These are phyloP conservation scores for Orbilia brochopaga DNA, from an alignment of 2,329 filamentous ascomycete species.

Conservation along the genomic window DNA sequence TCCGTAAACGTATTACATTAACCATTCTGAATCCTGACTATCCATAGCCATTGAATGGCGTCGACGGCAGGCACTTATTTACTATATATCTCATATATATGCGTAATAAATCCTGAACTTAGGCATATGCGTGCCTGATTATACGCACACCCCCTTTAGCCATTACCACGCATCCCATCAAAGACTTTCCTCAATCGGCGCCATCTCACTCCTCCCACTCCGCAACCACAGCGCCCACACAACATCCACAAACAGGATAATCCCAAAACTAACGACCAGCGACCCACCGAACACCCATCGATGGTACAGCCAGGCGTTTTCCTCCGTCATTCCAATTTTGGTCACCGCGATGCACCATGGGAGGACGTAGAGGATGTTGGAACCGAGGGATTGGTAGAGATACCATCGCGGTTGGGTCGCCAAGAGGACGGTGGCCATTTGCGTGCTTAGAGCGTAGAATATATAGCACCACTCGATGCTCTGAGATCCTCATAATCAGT, in stretches of 20 bases:
- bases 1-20: too few species aligned
- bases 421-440: conserved; percentile 69
- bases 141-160: background rate
- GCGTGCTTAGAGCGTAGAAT: conserved; percentile 70
- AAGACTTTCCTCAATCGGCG: conserved; percentile 33
- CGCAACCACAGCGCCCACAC: conserved; percentile 64
- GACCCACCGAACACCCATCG: conserved; percentile 71
- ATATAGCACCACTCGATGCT: conserved; percentile 72
- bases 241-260: conserved; percentile 62
- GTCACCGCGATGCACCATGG: conserved; percentile 73
- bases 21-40: too few species aligned
- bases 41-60: too few species aligned
- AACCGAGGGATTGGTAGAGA: conserved; percentile 69
- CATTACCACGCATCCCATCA: background rate
- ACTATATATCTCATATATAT: too few species aligned
- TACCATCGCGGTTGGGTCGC: conserved; percentile 72
- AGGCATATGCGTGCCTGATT: background rate
- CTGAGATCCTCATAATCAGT: conserved; percentile 53
- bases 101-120: too few species aligned
- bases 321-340: conserved; percentile 60
- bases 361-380: conserved; percentile 72
- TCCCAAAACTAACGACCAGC: conserved; percentile 70
- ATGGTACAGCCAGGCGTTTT: conserved; percentile 72
- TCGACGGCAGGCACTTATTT: too few species aligned
- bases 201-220: conserved; percentile 60